Evolutionary conservation across 148 eudicot species (phyloP).

Genomic region (Pouteria glomerata): DNA sequence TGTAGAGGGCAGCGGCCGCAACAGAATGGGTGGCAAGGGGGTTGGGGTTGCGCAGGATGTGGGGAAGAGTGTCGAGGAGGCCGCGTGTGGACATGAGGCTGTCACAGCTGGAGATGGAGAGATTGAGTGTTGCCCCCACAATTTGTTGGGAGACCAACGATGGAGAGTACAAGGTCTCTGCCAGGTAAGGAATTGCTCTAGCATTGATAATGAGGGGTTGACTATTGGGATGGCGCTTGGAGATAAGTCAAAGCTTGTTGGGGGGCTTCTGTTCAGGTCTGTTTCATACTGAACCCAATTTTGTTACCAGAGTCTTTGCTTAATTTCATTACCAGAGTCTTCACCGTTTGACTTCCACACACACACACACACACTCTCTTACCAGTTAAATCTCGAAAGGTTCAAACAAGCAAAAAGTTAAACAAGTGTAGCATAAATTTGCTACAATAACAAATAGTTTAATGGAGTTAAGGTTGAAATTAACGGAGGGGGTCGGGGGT

Average conservation of each 20-base stretch:
- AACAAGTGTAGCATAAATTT: too few species aligned
- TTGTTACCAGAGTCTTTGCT: conserved; percentile 38
- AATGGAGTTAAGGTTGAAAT: too few species aligned
- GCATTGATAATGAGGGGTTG: conserved; percentile 60
- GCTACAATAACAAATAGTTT: too few species aligned
- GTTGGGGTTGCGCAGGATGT: conserved; percentile 48
- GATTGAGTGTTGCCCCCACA: conserved; percentile 71
- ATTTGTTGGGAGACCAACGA: conserved; percentile 45
- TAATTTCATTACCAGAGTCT: too few species aligned
- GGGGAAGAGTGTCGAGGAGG: conserved; percentile 69
- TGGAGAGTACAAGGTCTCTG: conserved; percentile 66
- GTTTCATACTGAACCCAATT: conserved; percentile 65
- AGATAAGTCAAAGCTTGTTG: conserved; percentile 69
- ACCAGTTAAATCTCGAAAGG: too few species aligned
- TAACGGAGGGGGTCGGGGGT: too few species aligned
- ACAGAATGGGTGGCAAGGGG: conserved; percentile 49
- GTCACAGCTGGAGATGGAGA: conserved; percentile 58
- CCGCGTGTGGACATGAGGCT: conserved; percentile 50
- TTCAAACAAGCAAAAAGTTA: too few species aligned
- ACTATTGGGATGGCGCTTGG: conserved; percentile 61
- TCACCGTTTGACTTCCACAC: conserved; percentile 45
- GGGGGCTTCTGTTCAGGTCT: conserved; percentile 61
- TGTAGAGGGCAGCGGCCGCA: conserved; percentile 66
- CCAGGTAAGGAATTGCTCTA: conserved; percentile 57
- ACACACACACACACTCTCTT: neutral